Conservation (phyloP, 2,329 filamentous ascomycete genomes). For the Colletotrichum graminicola region DNA sequence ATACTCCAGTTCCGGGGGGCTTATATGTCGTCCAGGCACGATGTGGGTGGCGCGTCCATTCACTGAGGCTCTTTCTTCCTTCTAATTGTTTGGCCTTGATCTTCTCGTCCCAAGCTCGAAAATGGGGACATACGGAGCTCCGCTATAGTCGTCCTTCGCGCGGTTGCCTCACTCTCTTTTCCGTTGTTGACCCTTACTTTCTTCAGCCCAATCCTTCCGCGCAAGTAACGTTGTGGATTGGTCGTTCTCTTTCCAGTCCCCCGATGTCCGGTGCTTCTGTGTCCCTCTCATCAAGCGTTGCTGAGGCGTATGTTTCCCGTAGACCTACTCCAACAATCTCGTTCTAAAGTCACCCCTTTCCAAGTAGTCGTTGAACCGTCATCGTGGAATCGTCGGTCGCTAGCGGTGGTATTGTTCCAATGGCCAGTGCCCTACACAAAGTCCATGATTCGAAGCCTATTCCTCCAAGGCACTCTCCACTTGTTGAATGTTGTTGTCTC, state of each 20-base stretch:
- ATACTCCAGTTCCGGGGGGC: not conserved
- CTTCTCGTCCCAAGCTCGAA: not conserved
- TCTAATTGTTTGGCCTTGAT: constrained; percentile 16
- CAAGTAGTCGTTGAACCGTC: not conserved
- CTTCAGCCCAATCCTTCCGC: not conserved
- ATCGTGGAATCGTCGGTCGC: not conserved
- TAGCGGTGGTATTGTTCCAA: not conserved
- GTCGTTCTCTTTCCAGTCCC: not conserved
- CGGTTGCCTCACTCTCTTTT: not conserved
- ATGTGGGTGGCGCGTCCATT: not conserved
- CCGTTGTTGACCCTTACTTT: not conserved
- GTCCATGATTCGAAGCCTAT: constrained; percentile 3
- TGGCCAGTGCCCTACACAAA: not conserved
- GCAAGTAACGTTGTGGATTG: not conserved
- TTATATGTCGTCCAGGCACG: not conserved
- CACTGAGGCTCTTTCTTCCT: constrained; percentile 30
- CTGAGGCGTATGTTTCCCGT: not conserved
- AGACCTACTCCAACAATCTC: constrained; percentile 2
- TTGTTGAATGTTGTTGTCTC: not conserved
- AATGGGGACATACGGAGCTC: not conserved
- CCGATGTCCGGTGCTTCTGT: not conserved
- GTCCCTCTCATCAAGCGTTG: not conserved
- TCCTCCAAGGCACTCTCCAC: not conserved
- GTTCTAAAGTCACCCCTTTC: not conserved
- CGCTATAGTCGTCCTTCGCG: constrained; percentile 13